These are phyloP conservation scores for Rosellinia necatrix DNA, from an alignment of 2,329 filamentous ascomycete species.

Conservation along the genomic window DNA sequence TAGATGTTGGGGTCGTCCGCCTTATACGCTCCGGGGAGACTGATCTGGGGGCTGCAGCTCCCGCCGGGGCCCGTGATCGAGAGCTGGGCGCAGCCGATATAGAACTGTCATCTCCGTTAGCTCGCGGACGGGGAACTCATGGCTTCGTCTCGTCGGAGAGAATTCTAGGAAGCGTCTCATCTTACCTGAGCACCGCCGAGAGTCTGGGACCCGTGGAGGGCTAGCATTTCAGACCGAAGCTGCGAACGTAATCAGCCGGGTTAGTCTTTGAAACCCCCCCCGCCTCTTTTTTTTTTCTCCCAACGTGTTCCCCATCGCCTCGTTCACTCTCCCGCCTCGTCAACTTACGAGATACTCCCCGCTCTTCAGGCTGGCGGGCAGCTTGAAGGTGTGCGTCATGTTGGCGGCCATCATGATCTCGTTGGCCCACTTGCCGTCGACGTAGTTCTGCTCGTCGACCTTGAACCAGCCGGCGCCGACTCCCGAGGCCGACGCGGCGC, in stretches of 20 bases:
- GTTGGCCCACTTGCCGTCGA: conserved; percentile 36
- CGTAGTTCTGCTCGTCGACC: conserved; percentile 36
- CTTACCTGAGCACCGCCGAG: conserved; percentile 34
- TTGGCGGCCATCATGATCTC: conserved; percentile 31
- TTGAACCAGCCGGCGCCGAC: conserved; percentile 39
- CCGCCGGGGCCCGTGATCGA: conserved; percentile 39
- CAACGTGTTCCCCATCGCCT: too few species aligned
- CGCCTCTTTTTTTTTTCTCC: too few species aligned
- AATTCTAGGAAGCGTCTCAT: too few species aligned
- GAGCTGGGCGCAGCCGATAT: conserved; percentile 43
- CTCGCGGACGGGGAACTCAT: too few species aligned
- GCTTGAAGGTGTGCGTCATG: conserved; percentile 35
- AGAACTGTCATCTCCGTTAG: conserved; percentile 30
- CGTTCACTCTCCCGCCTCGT: not conserved
- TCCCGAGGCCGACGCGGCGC: conserved; percentile 71
- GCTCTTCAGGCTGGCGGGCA: conserved; percentile 37
- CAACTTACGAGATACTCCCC: conserved; percentile 41
- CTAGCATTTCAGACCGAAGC: conserved; percentile 44
- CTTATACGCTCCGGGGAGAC: conserved; percentile 40
- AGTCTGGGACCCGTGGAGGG: conserved; percentile 39
- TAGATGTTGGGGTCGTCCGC: conserved; percentile 38
- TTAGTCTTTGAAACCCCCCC: too few species aligned
- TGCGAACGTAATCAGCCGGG: conserved; percentile 6
- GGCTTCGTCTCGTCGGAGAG: too few species aligned
- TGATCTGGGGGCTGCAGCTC: conserved; percentile 39